Evolutionary conservation across 169 alveolate genomes (phyloP), one percentile per base, ranked within the genome.

Genomic region (Plasmodium relictum): DNA sequence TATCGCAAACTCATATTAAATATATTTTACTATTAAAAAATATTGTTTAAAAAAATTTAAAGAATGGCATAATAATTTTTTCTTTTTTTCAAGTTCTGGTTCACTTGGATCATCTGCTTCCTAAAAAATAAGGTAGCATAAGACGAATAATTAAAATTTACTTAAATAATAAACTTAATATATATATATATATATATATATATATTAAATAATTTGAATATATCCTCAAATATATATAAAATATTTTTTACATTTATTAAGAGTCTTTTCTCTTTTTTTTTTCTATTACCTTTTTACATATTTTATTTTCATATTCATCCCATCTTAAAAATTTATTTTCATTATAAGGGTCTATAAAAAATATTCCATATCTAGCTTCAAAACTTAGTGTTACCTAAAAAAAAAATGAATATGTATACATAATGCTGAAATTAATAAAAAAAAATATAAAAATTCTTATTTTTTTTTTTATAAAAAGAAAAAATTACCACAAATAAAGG

Each of bases 321-420:
- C 89, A 76, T 42, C 68, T 63, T 63, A 76, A 62, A 56, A 62
- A 76, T 42, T 76, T 74, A 16, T 31, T 56, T 9, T 76, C 74
- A 18, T 76, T 76, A 37, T 76, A 63, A 10, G 89, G 89, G 10
- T 56, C 26, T 14, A 76, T 74, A 22, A 76, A 76, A 24, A 63
- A 62, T 63, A 76, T 76, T 31, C 89, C 89, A 56, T 63, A 76
- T 50, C 48, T 26, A 24, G 76, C 45, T n/a, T 76, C 78, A 56
- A 76, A 76, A 20, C 16, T 14, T 16, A 20, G 68, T 41, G 22
- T 42, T 7, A 58, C 78, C 89, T 76, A 26, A 50, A 37, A 31
- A 22, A 52, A 45, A 44, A 0, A 7, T 52, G 24, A 4, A 24
- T 71, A 71, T 24, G 9, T 22, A 52, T 10, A 37, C 5, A 59